Conservation (phyloP, 257 asterid species). For the Hygrophila difformis region DNA sequence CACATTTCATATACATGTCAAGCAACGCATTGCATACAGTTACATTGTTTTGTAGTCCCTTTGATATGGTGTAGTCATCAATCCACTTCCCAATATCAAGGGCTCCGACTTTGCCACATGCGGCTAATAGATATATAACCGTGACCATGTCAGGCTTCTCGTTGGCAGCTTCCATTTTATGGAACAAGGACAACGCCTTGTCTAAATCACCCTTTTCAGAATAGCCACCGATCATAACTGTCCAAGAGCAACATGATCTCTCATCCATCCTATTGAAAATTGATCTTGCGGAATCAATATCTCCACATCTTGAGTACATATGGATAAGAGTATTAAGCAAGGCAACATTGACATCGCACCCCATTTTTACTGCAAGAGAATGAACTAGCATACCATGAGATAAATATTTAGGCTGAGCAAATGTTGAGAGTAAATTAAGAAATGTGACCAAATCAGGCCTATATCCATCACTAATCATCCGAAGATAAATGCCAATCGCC, state of each 20-base stretch:
- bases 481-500: constrained; percentile 28
- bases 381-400: constrained; percentile 40
- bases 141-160: constrained; percentile 60
- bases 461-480: constrained; percentile 36
- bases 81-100: constrained; percentile 57
- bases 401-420: constrained; percentile 30
- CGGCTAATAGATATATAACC: constrained; percentile 43
- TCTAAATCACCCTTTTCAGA: constrained; percentile 45
- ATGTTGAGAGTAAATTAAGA: constrained; percentile 47
- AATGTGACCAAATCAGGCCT: constrained; percentile 57
- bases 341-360: constrained; percentile 34
- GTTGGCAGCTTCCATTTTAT: constrained; percentile 45
- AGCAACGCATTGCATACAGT: constrained; percentile 49
- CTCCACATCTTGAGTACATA: constrained; percentile 61
- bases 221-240: constrained; percentile 57
- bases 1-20: constrained; percentile 74
- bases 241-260: constrained; percentile 62
- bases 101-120: constrained; percentile 57
- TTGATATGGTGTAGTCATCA: constrained; percentile 30
- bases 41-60: constrained; percentile 34
- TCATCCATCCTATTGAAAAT: constrained; percentile 36
- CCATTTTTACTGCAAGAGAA: constrained; percentile 31
- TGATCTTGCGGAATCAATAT: constrained; percentile 32
- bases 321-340: constrained; percentile 50
- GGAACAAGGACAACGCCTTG: constrained; percentile 38